Conservation (phyloP, 345 rosid genomes). For the Brassica incana region DNA sequence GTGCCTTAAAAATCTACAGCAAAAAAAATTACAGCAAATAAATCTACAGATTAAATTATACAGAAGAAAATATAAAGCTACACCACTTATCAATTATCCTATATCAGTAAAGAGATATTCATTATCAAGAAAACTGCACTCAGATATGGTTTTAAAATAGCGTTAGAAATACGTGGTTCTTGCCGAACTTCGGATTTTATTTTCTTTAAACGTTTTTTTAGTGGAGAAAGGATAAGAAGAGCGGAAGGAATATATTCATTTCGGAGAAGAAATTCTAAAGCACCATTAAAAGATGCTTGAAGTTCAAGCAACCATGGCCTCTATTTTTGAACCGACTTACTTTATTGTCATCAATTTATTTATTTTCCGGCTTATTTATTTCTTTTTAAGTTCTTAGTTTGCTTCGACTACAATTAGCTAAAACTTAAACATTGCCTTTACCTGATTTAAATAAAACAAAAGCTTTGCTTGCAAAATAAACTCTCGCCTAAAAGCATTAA, state of each 20-base stretch:
- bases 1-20: too few relatives aligned
- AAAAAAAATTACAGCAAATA: too few relatives aligned
- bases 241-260: slow-evolving; percentile 76
- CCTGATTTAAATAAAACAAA: not conserved
- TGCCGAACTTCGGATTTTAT: slow-evolving; percentile 21
- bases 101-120: too few relatives aligned
- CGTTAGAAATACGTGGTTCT: slow-evolving; percentile 18
- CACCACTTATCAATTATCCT: too few relatives aligned
- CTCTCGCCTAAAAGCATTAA: not conserved
- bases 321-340: slow-evolving; percentile 51
- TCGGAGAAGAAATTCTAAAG: slow-evolving; percentile 59
- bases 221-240: slow-evolving; percentile 36
- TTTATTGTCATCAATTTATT: slow-evolving; percentile 31
- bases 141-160: not conserved
- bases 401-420: slow-evolving; percentile 43
- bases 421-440: slow-evolving; percentile 69
- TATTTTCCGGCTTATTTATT: not conserved
- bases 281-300: slow-evolving; percentile 80
- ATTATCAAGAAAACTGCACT: not conserved
- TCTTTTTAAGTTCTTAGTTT: slow-evolving; percentile 24
- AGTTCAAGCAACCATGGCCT: slow-evolving; percentile 78
- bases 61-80: too few relatives aligned
- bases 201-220: not conserved
- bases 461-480: not conserved
- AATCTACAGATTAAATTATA: too few relatives aligned